phyloP scores from a whole-genome alignment of 306 rosid genomes.

The Trifolium dubium region DNA sequence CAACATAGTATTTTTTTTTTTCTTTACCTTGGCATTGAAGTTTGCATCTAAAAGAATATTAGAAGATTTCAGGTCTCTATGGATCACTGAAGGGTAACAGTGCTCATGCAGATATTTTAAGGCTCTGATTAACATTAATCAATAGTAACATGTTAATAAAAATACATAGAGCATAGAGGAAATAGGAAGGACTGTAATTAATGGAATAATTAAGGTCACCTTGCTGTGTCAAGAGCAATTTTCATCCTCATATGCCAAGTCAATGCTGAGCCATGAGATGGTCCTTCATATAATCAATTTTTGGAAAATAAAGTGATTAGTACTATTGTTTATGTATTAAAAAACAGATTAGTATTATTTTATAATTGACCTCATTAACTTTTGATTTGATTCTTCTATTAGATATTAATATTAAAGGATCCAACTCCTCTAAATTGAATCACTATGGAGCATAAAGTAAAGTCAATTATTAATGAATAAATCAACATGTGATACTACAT shows the following conservation, averaged over 20 bases:
- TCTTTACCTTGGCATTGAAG: slow-evolving; percentile 91
- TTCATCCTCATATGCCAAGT: slow-evolving; percentile 97
- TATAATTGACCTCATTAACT: slow-evolving; percentile 16
- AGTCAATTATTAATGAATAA: not conserved
- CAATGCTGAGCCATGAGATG: slow-evolving; percentile 84
- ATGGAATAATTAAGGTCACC: slow-evolving; percentile 58
- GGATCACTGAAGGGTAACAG: slow-evolving; percentile 88
- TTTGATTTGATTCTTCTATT: not conserved
- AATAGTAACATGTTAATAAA: slow-evolving; percentile 43
- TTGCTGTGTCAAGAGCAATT: slow-evolving; percentile 90
- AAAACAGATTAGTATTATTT: slow-evolving; percentile 14
- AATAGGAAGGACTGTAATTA: not conserved
- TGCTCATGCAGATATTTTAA: slow-evolving; percentile 94
- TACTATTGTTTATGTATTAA: not conserved
- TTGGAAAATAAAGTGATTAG: slow-evolving; percentile 23
- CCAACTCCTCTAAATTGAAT: not conserved
- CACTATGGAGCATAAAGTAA: not conserved
- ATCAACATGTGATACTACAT: not conserved
- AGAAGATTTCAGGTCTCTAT: slow-evolving; percentile 99
- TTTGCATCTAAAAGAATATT: slow-evolving; percentile 96
- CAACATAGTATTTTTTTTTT: slow-evolving; percentile 30
- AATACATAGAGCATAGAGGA: slow-evolving; percentile 1
- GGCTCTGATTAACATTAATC: slow-evolving; percentile 68
- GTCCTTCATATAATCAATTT: slow-evolving; percentile 55
- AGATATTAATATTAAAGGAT: not conserved